Evolutionary conservation across 768 basidiomycete genomes (phyloP), one percentile per base, ranked within the genome.

Genomic region (Leucogyrophana mollusca): DNA sequence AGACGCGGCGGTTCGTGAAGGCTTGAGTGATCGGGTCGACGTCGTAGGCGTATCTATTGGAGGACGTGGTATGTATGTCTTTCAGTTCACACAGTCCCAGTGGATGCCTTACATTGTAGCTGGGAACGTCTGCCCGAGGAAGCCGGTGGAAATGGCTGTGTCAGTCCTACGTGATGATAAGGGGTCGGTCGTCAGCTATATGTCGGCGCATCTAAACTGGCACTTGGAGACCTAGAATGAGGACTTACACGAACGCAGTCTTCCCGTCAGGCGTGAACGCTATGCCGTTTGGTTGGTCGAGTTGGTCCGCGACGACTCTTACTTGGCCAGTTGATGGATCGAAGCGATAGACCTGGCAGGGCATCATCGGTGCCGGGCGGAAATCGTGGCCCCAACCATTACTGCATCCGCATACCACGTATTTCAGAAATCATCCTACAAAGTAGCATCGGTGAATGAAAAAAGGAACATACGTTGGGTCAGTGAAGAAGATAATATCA

Each of bases 401-500:
- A 10, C 61, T 57, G 35, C 4, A 9, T 4, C 27, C 7, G 4
- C 13, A 13, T 13, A 6, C 27, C 13, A 30, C 13, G n/a, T n/a
- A n/a, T n/a, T n/a, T n/a, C n/a, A n/a, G n/a, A n/a, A 30, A 30
- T 6, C 27, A 30, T 30, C 6, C 27, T 7, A 30, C 13, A 30
- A 30, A n/a, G n/a, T n/a, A n/a, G n/a, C n/a, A n/a, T n/a, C 20
- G 16, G 16, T 37, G 35, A 9, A 37, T 8, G n/a, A 37, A n/a
- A 21, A 37, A 16, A 6, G 13, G 27, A 16, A 73, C 79, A 35
- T 69, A 87, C 76, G 70, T 69, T 10, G 72, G 70, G 54, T 90
- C 87, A 1, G 86, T 88, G 64, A 90, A 87, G 68, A 85, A 87
- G 4, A 87, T 54, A 27, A 75, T 78, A 24, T 78, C 79, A 53